These are phyloP conservation scores for Aspergillus terreus DNA, from an alignment of 2,329 filamentous ascomycete species.

Conservation along the genomic window DNA sequence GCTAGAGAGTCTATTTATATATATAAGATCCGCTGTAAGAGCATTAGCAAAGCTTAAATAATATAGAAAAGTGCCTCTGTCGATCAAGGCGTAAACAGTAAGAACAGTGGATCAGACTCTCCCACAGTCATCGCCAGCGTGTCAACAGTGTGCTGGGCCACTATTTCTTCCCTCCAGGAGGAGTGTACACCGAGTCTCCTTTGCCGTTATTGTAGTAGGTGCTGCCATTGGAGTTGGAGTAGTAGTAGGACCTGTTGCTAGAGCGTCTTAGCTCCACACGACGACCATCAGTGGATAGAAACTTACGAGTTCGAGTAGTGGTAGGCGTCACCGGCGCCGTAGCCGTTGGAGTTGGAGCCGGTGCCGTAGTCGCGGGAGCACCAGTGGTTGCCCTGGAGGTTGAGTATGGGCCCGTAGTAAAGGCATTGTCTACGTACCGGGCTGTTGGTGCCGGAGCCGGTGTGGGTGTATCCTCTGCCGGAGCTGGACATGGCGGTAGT, in stretches of 20 bases:
- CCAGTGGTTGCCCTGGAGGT: constrained; percentile 62
- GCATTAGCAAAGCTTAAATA: no score
- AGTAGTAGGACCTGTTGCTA: constrained; percentile 68
- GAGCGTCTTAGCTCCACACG: neutral
- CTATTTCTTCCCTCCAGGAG: constrained; percentile 44
- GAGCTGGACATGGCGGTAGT: constrained; percentile 14
- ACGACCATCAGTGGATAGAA: neutral
- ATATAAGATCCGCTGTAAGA: no score
- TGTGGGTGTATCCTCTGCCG: constrained; percentile 36
- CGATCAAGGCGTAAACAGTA: no score
- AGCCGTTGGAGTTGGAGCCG: constrained; percentile 53
- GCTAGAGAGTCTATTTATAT: no score
- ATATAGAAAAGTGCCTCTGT: no score
- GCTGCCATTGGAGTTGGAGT: constrained; percentile 65
- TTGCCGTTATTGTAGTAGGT: constrained; percentile 64
- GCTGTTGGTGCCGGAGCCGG: constrained; percentile 57
- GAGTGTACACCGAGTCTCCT: constrained; percentile 59
- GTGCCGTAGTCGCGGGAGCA: constrained; percentile 62
- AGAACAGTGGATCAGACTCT: no score
- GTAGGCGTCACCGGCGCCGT: constrained; percentile 26
- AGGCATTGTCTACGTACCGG: constrained; percentile 45
- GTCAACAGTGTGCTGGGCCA: no score
- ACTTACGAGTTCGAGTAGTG: constrained; percentile 64
- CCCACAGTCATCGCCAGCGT: no score
- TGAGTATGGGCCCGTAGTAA: neutral